phyloP scores from a whole-genome alignment of 2,329 filamentous ascomycete genomes.

The Sarocladiaceae sp. region DNA sequence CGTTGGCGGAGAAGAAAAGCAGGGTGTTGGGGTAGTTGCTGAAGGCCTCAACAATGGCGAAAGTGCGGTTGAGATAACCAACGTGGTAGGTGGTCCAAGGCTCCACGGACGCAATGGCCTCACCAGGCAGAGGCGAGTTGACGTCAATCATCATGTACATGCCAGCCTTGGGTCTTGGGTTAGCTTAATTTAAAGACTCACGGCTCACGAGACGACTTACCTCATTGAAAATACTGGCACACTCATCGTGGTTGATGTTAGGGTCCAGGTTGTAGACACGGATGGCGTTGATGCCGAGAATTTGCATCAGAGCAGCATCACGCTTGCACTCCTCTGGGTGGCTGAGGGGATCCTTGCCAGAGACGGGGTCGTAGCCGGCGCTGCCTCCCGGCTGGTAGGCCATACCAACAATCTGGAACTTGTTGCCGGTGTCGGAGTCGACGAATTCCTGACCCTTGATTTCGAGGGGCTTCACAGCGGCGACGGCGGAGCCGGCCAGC shows the following conservation, averaged over 20 bases:
- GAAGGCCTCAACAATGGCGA: constrained; percentile 64
- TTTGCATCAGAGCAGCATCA: constrained; percentile 63
- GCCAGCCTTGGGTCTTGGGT: constrained; percentile 52
- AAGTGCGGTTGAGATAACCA: constrained; percentile 61
- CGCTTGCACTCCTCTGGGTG: constrained; percentile 54
- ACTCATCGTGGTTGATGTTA: constrained; percentile 61
- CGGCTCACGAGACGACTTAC: constrained; percentile 22
- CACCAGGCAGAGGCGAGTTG: constrained; percentile 58
- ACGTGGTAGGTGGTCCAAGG: constrained; percentile 58
- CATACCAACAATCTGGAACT: constrained; percentile 63
- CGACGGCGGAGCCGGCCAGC: constrained; percentile 45
- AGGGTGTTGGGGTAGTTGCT: constrained; percentile 63
- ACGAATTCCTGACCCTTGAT: constrained; percentile 56
- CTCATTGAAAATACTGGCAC: constrained; percentile 64
- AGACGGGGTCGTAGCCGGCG: constrained; percentile 52
- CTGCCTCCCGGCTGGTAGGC: constrained; percentile 68
- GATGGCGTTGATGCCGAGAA: constrained; percentile 61
- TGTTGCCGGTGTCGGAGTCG: constrained; percentile 52
- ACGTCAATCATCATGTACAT: constrained; percentile 69
- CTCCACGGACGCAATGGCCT: constrained; percentile 49
- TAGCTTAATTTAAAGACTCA: neutral
- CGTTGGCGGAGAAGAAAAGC: constrained; percentile 76
- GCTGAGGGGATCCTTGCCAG: constrained; percentile 56
- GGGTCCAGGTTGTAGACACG: constrained; percentile 68
- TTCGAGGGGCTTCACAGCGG: constrained; percentile 54